phyloP scores from a whole-genome alignment of 352 stramenopile genomes.

The Blastocystis sp. region DNA sequence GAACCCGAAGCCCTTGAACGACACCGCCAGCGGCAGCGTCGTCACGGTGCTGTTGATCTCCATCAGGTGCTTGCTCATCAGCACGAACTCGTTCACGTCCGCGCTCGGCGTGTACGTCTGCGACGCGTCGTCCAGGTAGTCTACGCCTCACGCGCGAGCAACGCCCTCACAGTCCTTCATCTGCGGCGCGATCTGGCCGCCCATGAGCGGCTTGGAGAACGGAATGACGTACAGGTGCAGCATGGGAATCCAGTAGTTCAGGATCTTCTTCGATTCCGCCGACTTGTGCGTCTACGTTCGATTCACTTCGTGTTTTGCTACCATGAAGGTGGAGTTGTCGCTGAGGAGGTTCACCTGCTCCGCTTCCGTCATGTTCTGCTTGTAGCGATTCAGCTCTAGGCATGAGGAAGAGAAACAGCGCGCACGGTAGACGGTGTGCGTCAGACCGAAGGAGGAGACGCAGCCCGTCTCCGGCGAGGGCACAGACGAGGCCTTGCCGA shows the following conservation, averaged over 20 bases:
- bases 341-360: constrained; percentile 56
- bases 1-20: constrained; percentile 80
- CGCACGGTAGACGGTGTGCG: constrained; percentile 52
- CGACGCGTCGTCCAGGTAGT: constrained; percentile 77
- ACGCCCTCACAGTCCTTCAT: constrained; percentile 53
- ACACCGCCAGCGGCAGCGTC: constrained; percentile 79
- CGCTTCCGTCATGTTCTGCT: constrained; percentile 47
- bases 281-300: constrained; percentile 48
- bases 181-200: constrained; percentile 57
- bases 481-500: constrained; percentile 71
- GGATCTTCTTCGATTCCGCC: constrained; percentile 6
- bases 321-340: constrained; percentile 35
- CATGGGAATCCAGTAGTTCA: constrained; percentile 68
- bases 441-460: neutral
- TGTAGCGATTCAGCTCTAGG: constrained; percentile 64
- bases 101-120: constrained; percentile 78
- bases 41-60: constrained; percentile 83
- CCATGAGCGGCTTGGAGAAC: constrained; percentile 22
- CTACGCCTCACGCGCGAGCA: constrained; percentile 71
- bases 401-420: neutral
- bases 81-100: constrained; percentile 79
- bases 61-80: constrained; percentile 78
- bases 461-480: constrained; percentile 12
- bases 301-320: neutral
- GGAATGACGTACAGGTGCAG: constrained; percentile 65